Conservation (phyloP, 148 eudicot genomes). For the Silene uniflora region DNA sequence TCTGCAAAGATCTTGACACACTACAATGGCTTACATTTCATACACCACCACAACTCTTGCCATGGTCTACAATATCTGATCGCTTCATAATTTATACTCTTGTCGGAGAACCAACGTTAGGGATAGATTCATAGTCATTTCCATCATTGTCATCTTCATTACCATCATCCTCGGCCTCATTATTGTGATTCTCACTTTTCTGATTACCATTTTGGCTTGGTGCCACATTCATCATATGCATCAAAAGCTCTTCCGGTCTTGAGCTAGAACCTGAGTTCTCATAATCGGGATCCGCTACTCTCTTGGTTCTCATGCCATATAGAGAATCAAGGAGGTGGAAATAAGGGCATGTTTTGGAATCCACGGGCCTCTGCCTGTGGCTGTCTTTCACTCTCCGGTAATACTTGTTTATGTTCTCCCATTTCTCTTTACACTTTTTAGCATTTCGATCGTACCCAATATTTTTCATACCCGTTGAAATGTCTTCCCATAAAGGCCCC, state of each 20-base stretch:
- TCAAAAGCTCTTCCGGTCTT: constrained; percentile 59
- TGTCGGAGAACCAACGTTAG: constrained; percentile 30
- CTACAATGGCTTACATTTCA: constrained; percentile 20
- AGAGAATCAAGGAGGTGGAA: constrained; percentile 62
- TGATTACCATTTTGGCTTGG: constrained; percentile 28
- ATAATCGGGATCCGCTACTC: constrained; percentile 23
- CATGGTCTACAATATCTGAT: background rate
- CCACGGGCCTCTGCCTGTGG: constrained; percentile 65
- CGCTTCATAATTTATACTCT: constrained; percentile 28
- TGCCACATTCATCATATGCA: constrained; percentile 45
- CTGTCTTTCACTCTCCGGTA: constrained; percentile 68
- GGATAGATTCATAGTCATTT: constrained; percentile 34
- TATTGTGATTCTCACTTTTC: constrained; percentile 16
- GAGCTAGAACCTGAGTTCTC: constrained; percentile 41
- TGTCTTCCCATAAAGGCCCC: constrained; percentile 78
- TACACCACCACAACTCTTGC: constrained; percentile 19
- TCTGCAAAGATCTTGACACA: background rate
- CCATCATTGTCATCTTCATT: constrained; percentile 28
- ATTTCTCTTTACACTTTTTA: constrained; percentile 85
- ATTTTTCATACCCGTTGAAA: constrained; percentile 59
- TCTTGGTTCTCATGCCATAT: constrained; percentile 42
- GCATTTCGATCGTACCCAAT: constrained; percentile 64
- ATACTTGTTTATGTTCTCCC: constrained; percentile 92
- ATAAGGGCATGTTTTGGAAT: constrained; percentile 80
- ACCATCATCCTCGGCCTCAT: constrained; percentile 2